Evolutionary conservation across 495 filamentous ascomycete species (phyloP).

Genomic region (Aspergillus campestris): DNA sequence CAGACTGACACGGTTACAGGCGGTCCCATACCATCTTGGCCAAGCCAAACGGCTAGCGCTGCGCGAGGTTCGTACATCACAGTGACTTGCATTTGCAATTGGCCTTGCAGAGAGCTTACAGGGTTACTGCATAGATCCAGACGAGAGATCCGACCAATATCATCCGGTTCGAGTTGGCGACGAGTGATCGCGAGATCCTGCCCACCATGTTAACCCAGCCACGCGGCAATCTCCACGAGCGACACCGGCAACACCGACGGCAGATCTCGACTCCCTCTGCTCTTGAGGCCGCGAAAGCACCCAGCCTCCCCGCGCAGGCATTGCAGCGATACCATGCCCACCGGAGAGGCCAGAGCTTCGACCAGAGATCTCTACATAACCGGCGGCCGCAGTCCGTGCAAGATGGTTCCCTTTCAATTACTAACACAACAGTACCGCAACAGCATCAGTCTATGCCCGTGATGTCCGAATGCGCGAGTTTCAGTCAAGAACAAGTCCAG

Average conservation of each 20-base stretch:
- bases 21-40: constrained; percentile 15
- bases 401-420: constrained; percentile 54
- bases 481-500: constrained; percentile 32
- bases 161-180: constrained; percentile 7
- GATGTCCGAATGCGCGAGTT: constrained; percentile 20
- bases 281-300: constrained; percentile 60
- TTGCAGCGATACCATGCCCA: constrained; percentile 48
- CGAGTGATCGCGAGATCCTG: constrained; percentile 4
- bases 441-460: constrained; percentile 32
- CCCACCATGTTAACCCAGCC: constrained; percentile 70
- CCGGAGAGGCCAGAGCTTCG: constrained; percentile 71
- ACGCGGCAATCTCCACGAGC: constrained; percentile 54
- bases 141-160: constrained; percentile 13
- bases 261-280: constrained; percentile 79
- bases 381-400: constrained; percentile 34
- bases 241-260: constrained; percentile 71
- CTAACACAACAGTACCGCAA: constrained; percentile 52
- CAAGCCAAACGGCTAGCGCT: constrained; percentile 17
- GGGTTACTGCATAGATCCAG: constrained; percentile 2
- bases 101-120: not conserved
- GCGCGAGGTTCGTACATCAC: constrained; percentile 13
- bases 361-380: constrained; percentile 50
- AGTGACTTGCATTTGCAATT: constrained; percentile 8
- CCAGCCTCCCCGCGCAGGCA: constrained; percentile 48
- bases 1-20: constrained; percentile 34